These are phyloP conservation scores for Kodamaea arcana DNA, from an alignment of 1,139 yeast genomes.

Conservation along the genomic window DNA sequence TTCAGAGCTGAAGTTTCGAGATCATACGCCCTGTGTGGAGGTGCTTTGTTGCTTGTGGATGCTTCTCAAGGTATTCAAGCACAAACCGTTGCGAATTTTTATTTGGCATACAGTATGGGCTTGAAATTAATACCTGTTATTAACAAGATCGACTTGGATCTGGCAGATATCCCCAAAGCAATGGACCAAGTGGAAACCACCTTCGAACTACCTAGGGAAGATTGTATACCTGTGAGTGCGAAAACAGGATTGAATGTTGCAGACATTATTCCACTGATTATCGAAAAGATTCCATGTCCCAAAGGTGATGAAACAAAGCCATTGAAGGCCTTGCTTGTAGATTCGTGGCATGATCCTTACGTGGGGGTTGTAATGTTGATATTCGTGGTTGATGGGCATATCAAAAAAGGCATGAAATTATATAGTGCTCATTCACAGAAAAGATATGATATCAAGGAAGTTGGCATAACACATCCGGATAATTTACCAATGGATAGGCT, in stretches of 20 bases:
- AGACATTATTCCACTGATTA: slow-evolving; percentile 69
- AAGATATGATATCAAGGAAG: slow-evolving; percentile 83
- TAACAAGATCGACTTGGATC: slow-evolving; percentile 86
- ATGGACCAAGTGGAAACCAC: slow-evolving; percentile 79
- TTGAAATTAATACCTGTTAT: slow-evolving; percentile 82
- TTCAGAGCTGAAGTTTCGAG: slow-evolving; percentile 91
- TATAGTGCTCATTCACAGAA: slow-evolving; percentile 73
- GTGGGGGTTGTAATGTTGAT: slow-evolving; percentile 90
- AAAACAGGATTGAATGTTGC: slow-evolving; percentile 84
- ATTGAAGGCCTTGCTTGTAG: slow-evolving; percentile 76
- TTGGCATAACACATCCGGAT: slow-evolving; percentile 95
- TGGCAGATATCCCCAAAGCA: slow-evolving; percentile 79
- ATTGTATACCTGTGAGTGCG: slow-evolving; percentile 85
- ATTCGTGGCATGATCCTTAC: slow-evolving; percentile 95
- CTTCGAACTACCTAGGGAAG: slow-evolving; percentile 72
- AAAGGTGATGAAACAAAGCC: slow-evolving; percentile 52
- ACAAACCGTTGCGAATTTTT: slow-evolving; percentile 94
- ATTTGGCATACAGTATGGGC: slow-evolving; percentile 82
- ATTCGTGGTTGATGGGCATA: slow-evolving; percentile 76
- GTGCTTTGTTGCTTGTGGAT: slow-evolving; percentile 85
- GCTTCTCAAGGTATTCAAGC: slow-evolving; percentile 98
- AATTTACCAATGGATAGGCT: slow-evolving; percentile 58
- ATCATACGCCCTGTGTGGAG: slow-evolving; percentile 94
- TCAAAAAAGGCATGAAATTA: slow-evolving; percentile 71
- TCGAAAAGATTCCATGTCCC: slow-evolving; percentile 74